These are phyloP conservation scores for Talaromyces borbonicus DNA, from an alignment of 495 filamentous ascomycete genomes.

Conservation along the genomic window DNA sequence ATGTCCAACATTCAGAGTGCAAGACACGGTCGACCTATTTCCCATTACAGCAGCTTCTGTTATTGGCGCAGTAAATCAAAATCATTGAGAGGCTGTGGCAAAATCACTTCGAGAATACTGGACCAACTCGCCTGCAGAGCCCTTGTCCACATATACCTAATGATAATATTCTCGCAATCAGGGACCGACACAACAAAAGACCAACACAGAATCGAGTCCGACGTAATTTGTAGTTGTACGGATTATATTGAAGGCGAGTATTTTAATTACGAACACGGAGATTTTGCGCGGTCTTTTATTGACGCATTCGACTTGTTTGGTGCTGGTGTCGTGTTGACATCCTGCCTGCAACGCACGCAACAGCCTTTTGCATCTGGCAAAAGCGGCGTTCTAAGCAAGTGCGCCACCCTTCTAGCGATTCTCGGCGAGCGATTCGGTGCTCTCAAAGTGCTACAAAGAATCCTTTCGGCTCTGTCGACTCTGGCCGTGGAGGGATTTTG, in stretches of 20 bases:
- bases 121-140: constrained; percentile 14
- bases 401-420: constrained; percentile 11
- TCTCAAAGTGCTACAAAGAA: constrained; percentile 12
- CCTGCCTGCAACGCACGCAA: not conserved
- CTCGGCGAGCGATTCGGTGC: constrained; percentile 13
- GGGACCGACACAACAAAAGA: constrained; percentile 6
- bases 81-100: not conserved
- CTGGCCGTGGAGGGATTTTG: not conserved
- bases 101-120: not conserved
- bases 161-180: not conserved
- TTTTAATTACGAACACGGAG: constrained; percentile 10
- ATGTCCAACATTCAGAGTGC: constrained; percentile 11
- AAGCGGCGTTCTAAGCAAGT: constrained; percentile 9
- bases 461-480: constrained; percentile 12
- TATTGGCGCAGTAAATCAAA: constrained; percentile 14
- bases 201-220: constrained; percentile 7
- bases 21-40: constrained; percentile 1
- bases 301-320: constrained; percentile 19
- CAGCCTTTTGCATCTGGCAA: not conserved
- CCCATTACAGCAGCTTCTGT: constrained; percentile 17
- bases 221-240: constrained; percentile 10
- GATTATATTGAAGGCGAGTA: constrained; percentile 17
- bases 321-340: constrained; percentile 13
- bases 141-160: constrained; percentile 14
- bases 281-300: constrained; percentile 13